A percentile compares a stretch with the other conserved stretches of the same genome.
phyloP scores from a whole-genome alignment of 177 flowering plant genomes.

The Tripterygium wilfordii region DNA sequence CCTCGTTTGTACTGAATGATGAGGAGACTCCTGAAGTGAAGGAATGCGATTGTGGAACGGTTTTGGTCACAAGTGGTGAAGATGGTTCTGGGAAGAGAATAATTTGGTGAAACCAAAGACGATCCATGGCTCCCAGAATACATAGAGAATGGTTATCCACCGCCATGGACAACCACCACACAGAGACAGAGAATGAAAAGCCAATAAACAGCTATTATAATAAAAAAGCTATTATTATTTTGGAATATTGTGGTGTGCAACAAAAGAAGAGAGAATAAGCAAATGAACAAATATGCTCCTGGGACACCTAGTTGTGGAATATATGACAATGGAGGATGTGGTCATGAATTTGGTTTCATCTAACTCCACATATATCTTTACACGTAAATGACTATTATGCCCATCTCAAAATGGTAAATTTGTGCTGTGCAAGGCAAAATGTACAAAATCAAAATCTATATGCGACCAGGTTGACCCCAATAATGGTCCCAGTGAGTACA shows the following conservation, averaged over 20 bases:
- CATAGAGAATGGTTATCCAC: constrained; percentile 7
- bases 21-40: constrained; percentile 7
- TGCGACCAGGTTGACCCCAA: no score
- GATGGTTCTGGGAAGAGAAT: constrained; percentile 31
- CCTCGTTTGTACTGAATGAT: constrained; percentile 5
- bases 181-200: not conserved
- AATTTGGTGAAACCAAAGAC: constrained; percentile 54
- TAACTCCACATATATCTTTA: constrained; percentile 7
- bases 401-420: no score
- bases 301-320: no score
- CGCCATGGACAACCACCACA: constrained; percentile 22
- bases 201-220: no score
- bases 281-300: no score
- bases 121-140: constrained; percentile 45
- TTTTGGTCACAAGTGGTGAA: constrained; percentile 6
- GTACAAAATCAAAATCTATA: no score
- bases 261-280: not conserved
- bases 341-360: constrained; percentile 4
- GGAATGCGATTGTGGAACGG: not conserved
- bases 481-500: no score
- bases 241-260: not conserved
- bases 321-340: constrained; percentile 10
- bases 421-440: no score
- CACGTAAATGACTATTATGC: not conserved
- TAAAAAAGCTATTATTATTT: not conserved